phyloP scores from a whole-genome alignment of 192 early-diverging fungal genomes.

The Rhizophagus sp. region DNA sequence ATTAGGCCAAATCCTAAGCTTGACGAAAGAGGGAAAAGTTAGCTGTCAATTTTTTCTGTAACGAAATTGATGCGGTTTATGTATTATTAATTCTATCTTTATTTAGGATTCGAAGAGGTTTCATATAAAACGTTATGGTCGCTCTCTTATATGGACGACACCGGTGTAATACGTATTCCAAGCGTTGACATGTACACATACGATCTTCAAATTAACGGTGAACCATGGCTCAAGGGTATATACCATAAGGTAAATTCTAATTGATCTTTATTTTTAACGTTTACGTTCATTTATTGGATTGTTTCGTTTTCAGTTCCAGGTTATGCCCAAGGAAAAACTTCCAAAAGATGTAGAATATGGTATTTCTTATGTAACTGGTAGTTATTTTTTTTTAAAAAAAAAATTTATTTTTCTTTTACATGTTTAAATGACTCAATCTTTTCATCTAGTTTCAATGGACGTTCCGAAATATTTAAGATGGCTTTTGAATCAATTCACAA shows the following conservation, averaged over 20 bases:
- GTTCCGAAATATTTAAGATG: constrained; percentile 66
- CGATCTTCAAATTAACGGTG: constrained; percentile 19
- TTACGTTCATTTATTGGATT: neutral
- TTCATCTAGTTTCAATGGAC: constrained; percentile 58
- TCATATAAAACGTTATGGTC: constrained; percentile 49
- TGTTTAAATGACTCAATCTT: neutral
- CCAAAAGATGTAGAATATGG: neutral
- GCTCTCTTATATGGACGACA: constrained; percentile 38
- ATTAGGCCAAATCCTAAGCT: constrained; percentile 40
- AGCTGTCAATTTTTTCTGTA: neutral
- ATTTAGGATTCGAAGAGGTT: constrained; percentile 34
- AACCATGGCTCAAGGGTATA: constrained; percentile 49
- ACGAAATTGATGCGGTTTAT: too few species aligned
- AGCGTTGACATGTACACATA: constrained; percentile 44
- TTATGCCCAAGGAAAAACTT: neutral
- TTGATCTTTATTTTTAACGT: too few species aligned
- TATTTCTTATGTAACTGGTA: neutral
- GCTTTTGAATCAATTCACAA: constrained; percentile 55
- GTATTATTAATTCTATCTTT: too few species aligned
- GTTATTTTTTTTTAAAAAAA: neutral
- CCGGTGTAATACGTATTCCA: constrained; percentile 41
- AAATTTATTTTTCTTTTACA: too few species aligned
- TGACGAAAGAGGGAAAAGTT: constrained; percentile 43
- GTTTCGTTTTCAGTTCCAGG: neutral
- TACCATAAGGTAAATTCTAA: constrained; percentile 43